A percentile compares a stretch with the other conserved stretches of the same genome.
These are phyloP conservation scores for Macadamia tetraphylla DNA, from an alignment of 164 flowering plant genomes.

Conservation along the genomic window DNA sequence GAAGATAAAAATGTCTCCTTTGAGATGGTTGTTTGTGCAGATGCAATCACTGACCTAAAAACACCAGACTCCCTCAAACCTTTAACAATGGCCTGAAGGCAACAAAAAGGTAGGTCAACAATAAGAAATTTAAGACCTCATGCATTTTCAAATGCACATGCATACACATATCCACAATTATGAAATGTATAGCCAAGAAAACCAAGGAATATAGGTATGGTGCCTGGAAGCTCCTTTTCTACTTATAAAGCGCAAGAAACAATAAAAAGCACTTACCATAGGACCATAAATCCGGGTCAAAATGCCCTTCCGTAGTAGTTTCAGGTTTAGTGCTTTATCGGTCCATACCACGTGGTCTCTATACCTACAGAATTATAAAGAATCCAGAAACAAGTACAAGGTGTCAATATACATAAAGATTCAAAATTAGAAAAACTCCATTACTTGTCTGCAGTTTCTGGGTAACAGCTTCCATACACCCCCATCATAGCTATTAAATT, in stretches of 20 bases:
- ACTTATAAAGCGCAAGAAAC: too few species aligned
- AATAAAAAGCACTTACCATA: slow-evolving; percentile 46
- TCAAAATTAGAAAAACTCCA: not conserved
- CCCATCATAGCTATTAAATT: not conserved
- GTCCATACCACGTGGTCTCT: slow-evolving; percentile 89
- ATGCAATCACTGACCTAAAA: slow-evolving; percentile 49
- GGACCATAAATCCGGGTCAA: slow-evolving; percentile 91
- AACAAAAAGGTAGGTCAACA: not conserved
- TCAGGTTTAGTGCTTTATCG: slow-evolving; percentile 54
- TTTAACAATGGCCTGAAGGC: slow-evolving; percentile 58
- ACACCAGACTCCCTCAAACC: slow-evolving; percentile 75
- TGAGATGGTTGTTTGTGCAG: slow-evolving; percentile 34
- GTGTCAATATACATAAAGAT: not conserved
- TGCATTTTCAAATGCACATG: not conserved
- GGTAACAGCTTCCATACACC: not conserved
- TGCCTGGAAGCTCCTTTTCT: too few species aligned
- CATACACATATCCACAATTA: not conserved
- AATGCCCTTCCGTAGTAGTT: slow-evolving; percentile 81
- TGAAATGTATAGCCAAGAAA: not conserved
- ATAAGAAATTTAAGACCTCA: not conserved
- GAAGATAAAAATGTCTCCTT: slow-evolving; percentile 53
- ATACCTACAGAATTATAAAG: slow-evolving; percentile 44
- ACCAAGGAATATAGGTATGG: too few species aligned
- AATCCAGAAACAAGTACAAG: not conserved
- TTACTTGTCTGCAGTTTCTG: not conserved